These are phyloP conservation scores for Vinca minor DNA, from an alignment of 257 asterid genomes.

Conservation along the genomic window DNA sequence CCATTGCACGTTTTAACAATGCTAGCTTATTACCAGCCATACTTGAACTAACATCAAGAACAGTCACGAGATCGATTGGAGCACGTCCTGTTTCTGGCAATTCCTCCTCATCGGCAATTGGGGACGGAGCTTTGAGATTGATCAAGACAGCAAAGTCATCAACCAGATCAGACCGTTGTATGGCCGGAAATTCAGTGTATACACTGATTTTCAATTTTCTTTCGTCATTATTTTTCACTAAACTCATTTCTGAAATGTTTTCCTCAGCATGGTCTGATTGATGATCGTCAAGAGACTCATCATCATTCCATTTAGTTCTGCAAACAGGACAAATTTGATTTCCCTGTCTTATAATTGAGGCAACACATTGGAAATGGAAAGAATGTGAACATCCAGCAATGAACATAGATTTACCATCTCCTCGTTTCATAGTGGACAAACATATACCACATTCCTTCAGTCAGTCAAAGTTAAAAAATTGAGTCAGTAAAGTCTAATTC, in stretches of 20 bases:
- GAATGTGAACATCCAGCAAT: constrained; percentile 94
- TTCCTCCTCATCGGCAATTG: constrained; percentile 33
- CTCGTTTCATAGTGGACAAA: constrained; percentile 66
- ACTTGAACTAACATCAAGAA: constrained; percentile 25
- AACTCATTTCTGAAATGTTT: no score
- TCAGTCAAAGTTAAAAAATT: constrained; percentile 1
- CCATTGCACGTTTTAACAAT: constrained; percentile 90
- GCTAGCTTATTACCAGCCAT: constrained; percentile 98
- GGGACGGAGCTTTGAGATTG: constrained; percentile 43
- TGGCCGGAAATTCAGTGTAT: constrained; percentile 58
- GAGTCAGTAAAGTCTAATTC: constrained; percentile 15
- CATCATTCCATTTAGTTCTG: constrained; percentile 89
- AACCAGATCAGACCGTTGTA: constrained; percentile 27
- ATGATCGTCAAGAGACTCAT: constrained; percentile 54
- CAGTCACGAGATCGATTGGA: constrained; percentile 83
- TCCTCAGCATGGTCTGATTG: constrained; percentile 23
- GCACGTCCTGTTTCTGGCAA: constrained; percentile 56
- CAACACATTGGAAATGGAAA: constrained; percentile 87
- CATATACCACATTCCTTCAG: constrained; percentile 73
- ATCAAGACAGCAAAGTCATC: constrained; percentile 57
- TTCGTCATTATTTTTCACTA: constrained; percentile 19
- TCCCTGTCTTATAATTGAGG: constrained; percentile 85
- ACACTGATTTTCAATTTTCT: constrained; percentile 46
- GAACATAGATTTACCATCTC: constrained; percentile 87
- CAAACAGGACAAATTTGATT: constrained; percentile 86